Evolutionary conservation across 2,329 filamentous ascomycete genomes (phyloP), one percentile per base, ranked within the genome.

Genomic region (Incumbomyces delicatus): DNA sequence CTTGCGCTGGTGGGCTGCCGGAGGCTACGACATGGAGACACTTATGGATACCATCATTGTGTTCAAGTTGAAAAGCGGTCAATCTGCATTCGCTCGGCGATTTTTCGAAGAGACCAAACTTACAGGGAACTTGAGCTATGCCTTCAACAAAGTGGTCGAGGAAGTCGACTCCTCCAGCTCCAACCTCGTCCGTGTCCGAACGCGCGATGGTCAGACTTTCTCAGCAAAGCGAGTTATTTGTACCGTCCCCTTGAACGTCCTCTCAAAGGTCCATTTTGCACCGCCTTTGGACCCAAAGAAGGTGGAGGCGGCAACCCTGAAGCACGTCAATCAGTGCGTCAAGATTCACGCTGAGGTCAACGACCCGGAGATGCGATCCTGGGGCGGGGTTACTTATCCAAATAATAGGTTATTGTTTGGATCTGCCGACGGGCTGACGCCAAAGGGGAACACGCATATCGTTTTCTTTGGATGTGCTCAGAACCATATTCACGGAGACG

Each of bases 271-370:
- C 12, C 42, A 45, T 0, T 74, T 74, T 41, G 58, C 63, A 0
- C 70, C 71, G 0, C 63, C 67, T 1, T 45, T 73, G 1, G 36
- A 54, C 0, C n/a, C 51, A 0, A 61, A 60, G 0, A 71, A 69
- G 46, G 54, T 50, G n/a, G 50, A 57, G 1, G 70, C 70, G 3
- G 60, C 64, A 0, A 51, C 55, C 1, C 62, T 57, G 0, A 69
- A 68, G 0, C 69, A 74, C 48, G 64, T 71, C 10, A 74, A 74
- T 45, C 66, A 71, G 33, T 64, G 61, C 14, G 54, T 64, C 51
- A 74, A 74, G 40, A 63, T 73, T 2, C 71, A 74, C 44, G 69
- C 67, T 0, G 71, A 74, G 40, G 57, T 70, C 1, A 55, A 58
- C 0, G 62, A 68, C 42, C 58, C 55, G 1, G 65, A 69, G 18